Evolutionary conservation across 106 monocot genomes (phyloP).

Genomic region (Dendrobium catenatum): DNA sequence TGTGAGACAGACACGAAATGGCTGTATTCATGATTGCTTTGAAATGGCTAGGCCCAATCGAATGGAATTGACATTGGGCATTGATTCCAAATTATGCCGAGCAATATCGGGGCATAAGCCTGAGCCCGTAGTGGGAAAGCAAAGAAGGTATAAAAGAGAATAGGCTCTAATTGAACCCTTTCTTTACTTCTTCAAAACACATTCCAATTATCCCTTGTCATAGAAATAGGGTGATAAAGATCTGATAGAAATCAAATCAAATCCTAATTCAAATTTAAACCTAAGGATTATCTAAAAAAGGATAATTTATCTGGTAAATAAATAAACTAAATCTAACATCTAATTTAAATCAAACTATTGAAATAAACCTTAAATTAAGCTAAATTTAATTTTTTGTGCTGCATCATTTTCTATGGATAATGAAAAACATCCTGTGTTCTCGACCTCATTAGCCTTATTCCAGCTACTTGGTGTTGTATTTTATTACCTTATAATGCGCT

Average conservation of each 20-base stretch:
- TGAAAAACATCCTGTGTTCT: not conserved
- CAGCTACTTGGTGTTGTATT: not conserved
- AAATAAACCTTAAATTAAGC: not conserved
- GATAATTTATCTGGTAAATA: too few relatives aligned
- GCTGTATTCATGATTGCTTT: too few relatives aligned
- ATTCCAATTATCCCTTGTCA: not conserved
- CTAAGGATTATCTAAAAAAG: too few relatives aligned
- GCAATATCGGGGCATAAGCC: not conserved
- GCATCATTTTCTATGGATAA: not conserved
- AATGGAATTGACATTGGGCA: not conserved
- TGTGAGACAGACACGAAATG: too few relatives aligned
- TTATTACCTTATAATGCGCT: not conserved
- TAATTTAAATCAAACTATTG: too few relatives aligned
- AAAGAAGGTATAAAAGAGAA: not conserved
- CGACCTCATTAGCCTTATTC: not conserved
- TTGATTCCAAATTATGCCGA: too few relatives aligned
- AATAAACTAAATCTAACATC: too few relatives aligned
- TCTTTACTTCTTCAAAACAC: not conserved
- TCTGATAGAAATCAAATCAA: too few relatives aligned
- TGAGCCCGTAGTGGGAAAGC: not conserved
- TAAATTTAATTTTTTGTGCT: not conserved
- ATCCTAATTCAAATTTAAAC: too few relatives aligned
- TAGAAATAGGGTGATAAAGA: too few relatives aligned
- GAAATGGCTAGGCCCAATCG: too few relatives aligned
- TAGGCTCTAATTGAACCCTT: not conserved